These are phyloP conservation scores for Citrullus colocynthis DNA, from an alignment of 306 rosid genomes.

Conservation along the genomic window DNA sequence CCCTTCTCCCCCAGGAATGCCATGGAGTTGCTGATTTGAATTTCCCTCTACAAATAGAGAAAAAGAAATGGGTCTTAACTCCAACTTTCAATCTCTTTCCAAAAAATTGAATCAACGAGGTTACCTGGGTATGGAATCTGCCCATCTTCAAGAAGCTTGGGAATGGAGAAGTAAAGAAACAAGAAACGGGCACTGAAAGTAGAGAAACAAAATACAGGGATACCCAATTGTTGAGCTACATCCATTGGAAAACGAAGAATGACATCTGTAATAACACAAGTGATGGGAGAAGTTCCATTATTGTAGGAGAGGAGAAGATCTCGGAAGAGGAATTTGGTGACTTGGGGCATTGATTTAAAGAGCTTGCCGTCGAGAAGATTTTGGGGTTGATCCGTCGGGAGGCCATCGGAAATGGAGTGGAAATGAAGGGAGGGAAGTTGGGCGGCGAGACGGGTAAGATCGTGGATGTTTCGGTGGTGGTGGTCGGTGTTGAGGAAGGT, in stretches of 20 bases:
- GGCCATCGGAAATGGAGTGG: conserved; percentile 24
- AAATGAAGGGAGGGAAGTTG: conserved; percentile 23
- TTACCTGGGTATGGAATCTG: conserved; percentile 37
- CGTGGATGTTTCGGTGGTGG: conserved; percentile 9
- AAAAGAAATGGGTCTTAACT: not conserved
- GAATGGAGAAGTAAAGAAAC: conserved; percentile 27
- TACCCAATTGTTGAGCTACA: conserved; percentile 15
- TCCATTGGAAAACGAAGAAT: conserved; percentile 14
- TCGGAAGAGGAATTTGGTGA: conserved; percentile 17
- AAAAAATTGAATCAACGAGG: not conserved
- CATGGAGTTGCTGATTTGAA: conserved; percentile 25
- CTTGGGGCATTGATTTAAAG: not conserved
- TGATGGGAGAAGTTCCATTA: not conserved
- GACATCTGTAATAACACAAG: conserved; percentile 35
- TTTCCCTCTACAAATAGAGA: conserved; percentile 21
- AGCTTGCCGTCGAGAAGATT: conserved; percentile 1
- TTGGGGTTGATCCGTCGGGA: not conserved
- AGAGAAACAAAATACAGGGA: conserved; percentile 29
- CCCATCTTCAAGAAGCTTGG: conserved; percentile 11
- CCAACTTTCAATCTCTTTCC: not conserved
- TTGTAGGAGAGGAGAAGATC: conserved; percentile 8
- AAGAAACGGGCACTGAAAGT: conserved; percentile 23
- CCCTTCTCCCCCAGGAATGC: conserved; percentile 33
- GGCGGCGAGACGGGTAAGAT: conserved; percentile 12
- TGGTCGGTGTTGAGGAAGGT: conserved; percentile 35